Conservation (phyloP, 306 rosid genomes). For the peach (Prunus persica) region Prunus_persica_NCBIv2 NC_034009.1:28439001-28439500, state of each 20-base stretch:
- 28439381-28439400: constrained; percentile 48
- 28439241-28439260: background rate
- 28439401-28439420: constrained; percentile 68
- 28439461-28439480: constrained; percentile 60
- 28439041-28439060: constrained; percentile 51
- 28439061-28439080: constrained; percentile 62
- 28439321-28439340: constrained; percentile 45
- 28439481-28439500: constrained; percentile 58
- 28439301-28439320: constrained; percentile 45
- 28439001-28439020: background rate
- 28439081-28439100: constrained; percentile 92
- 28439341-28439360: constrained; percentile 66
- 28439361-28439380: constrained; percentile 51
- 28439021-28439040: constrained; percentile 46
- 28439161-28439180: background rate
- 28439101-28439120: constrained; percentile 66
- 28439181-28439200: background rate
- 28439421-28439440: constrained; percentile 51
- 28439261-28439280: constrained; percentile 61
- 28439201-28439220: background rate
- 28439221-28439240: constrained; percentile 17
- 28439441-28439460: constrained; percentile 33
- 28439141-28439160: background rate
- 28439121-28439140: constrained; percentile 5
- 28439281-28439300: constrained; percentile 62